Conservation (phyloP, 1,284 basidiomycete genomes). For the Malassezia arunalokei region DNA sequence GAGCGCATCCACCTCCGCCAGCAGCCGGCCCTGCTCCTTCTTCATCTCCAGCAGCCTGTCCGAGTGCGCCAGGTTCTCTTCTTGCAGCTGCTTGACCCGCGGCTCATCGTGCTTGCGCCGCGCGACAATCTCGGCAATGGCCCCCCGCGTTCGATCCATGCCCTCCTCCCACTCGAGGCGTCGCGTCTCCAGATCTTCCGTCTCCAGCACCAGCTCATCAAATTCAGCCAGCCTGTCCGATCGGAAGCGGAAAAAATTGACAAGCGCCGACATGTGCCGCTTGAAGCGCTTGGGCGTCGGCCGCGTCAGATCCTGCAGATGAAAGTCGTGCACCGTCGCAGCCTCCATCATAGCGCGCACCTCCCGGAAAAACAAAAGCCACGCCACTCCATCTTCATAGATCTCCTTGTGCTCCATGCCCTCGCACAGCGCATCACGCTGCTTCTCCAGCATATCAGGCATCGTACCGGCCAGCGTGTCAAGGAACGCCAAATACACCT, state of each 20-base stretch:
- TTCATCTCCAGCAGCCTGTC: conserved; percentile 52
- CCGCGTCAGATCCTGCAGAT: conserved; percentile 36
- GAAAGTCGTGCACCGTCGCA: conserved; percentile 37
- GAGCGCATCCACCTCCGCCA: conserved; percentile 26
- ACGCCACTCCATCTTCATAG: conserved; percentile 31
- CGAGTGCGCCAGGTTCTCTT: conserved; percentile 69
- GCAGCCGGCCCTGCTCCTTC: conserved; percentile 26
- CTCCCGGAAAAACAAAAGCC: conserved; percentile 37
- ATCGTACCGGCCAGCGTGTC: conserved; percentile 30
- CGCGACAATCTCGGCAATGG: conserved; percentile 37
- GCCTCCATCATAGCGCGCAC: conserved; percentile 41
- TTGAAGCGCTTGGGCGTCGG: conserved; percentile 40
- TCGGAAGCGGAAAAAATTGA: conserved; percentile 44
- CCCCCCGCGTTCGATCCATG: conserved; percentile 53
- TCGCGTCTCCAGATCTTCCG: conserved; percentile 55
- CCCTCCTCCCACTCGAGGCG: conserved; percentile 52
- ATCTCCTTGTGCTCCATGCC: conserved; percentile 26
- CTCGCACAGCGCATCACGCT: conserved; percentile 19
- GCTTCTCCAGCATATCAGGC: conserved; percentile 30
- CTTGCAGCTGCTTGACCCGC: conserved; percentile 57
- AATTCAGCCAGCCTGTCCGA: conserved; percentile 50
- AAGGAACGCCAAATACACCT: conserved; percentile 33
- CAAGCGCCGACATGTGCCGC: conserved; percentile 38
- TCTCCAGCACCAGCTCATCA: conserved; percentile 55
- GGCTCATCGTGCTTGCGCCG: conserved; percentile 52